phyloP scores from a whole-genome alignment of 2,329 filamentous ascomycete genomes.

The Balansia obtecta region DNA sequence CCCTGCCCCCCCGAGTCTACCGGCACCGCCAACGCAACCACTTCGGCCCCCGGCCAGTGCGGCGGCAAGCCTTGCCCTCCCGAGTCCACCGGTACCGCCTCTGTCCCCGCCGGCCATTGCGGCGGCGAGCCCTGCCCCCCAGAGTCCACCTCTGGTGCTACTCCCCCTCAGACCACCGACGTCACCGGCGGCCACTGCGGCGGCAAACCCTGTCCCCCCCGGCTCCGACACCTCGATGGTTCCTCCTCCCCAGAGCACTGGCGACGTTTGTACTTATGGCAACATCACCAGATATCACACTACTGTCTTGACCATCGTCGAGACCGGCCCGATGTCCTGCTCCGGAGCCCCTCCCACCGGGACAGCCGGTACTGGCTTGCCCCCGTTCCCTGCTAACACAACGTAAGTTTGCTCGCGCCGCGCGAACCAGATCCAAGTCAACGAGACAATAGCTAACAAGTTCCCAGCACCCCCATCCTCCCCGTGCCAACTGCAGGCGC shows the following conservation, averaged over 20 bases:
- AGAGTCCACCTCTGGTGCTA: constrained; percentile 2
- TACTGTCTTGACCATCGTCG: constrained; percentile 41
- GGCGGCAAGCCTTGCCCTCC: too few species aligned
- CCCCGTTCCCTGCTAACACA: too few species aligned
- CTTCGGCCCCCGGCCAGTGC: too few species aligned
- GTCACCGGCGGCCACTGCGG: not conserved
- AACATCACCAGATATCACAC: constrained; percentile 44
- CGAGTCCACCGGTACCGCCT: too few species aligned
- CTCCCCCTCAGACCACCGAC: constrained; percentile 1
- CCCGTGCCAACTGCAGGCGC: constrained; percentile 38
- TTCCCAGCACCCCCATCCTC: constrained; percentile 15
- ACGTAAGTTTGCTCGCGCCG: too few species aligned
- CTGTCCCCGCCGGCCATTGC: too few species aligned
- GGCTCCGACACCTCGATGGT: constrained; percentile 1
- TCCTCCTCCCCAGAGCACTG: constrained; percentile 6
- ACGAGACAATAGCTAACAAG: too few species aligned
- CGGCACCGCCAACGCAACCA: too few species aligned
- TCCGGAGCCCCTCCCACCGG: constrained; percentile 16
- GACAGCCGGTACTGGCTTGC: not conserved
- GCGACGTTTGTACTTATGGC: constrained; percentile 31
- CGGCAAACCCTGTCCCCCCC: constrained; percentile 9
- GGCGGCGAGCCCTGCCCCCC: constrained; percentile 2
- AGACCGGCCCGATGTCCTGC: constrained; percentile 35
- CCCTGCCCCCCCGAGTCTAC: too few species aligned
- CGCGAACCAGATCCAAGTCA: too few species aligned